phyloP scores from a whole-genome alignment of 2,329 filamentous ascomycete genomes.

The Chaetomium sp. region DNA sequence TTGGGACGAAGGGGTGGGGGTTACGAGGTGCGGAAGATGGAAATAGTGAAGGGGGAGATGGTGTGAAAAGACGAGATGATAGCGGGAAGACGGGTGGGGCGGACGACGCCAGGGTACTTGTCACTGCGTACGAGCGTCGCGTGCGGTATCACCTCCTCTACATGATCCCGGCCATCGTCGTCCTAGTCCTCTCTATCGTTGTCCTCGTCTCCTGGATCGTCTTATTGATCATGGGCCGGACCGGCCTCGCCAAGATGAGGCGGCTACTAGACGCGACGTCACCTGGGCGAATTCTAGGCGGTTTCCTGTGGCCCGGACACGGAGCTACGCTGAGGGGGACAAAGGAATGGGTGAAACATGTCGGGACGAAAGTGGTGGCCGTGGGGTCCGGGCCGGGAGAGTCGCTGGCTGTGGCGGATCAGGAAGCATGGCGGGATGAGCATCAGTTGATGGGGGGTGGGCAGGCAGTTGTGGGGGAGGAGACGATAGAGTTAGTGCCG shows the following conservation, averaged over 20 bases:
- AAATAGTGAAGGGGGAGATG: not conserved
- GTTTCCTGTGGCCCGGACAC: slow-evolving; percentile 2
- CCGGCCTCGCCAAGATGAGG: not conserved
- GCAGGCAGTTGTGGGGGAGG: not conserved
- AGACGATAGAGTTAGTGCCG: slow-evolving; percentile 3
- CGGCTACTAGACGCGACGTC: slow-evolving; percentile 7
- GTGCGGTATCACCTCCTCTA: slow-evolving; percentile 1
- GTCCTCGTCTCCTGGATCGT: slow-evolving; percentile 1
- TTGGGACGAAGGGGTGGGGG: slow-evolving; percentile 9
- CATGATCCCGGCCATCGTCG: slow-evolving; percentile 4
- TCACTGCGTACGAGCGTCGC: not conserved
- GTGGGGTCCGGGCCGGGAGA: not conserved
- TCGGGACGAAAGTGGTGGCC: slow-evolving; percentile 4
- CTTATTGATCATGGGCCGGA: not conserved
- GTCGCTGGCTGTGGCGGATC: not conserved
- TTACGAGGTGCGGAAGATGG: not conserved
- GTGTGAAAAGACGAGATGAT: not conserved
- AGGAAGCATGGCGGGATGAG: not conserved
- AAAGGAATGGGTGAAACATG: slow-evolving; percentile 2
- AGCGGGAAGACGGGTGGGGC: not conserved
- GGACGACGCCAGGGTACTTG: not conserved
- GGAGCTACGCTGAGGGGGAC: not conserved
- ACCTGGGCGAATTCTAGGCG: slow-evolving; percentile 1
- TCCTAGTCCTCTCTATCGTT: not conserved
- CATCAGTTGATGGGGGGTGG: not conserved